A percentile compares a stretch with the other conserved stretches of the same genome.
These are phyloP conservation scores for Exophiala mesophila DNA, from an alignment of 2,329 filamentous ascomycete species.

Conservation along the genomic window DNA sequence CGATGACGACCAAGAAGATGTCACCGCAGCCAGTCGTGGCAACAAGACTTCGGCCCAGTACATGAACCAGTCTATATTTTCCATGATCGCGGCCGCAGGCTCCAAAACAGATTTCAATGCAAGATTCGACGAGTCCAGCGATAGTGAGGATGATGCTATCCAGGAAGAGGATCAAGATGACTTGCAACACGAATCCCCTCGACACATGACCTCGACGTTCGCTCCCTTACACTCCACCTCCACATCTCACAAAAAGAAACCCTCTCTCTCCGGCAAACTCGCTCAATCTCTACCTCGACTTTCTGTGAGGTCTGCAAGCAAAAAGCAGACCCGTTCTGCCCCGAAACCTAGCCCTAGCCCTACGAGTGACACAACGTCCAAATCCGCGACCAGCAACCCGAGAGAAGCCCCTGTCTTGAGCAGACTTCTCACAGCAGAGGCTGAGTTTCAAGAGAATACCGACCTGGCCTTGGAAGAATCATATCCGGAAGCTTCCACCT, in stretches of 20 bases:
- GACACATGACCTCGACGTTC: conserved; percentile 3
- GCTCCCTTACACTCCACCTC: conserved; percentile 5
- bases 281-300: conserved; percentile 59
- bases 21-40: conserved; percentile 49
- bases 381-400: conserved; percentile 29
- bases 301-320: conserved; percentile 28
- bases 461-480: conserved; percentile 14
- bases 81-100: conserved; percentile 82
- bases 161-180: conserved; percentile 8
- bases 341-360: conserved; percentile 11
- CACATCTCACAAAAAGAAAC: conserved; percentile 12
- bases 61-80: conserved; percentile 93
- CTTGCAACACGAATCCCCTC: not conserved
- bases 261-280: conserved; percentile 49
- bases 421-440: conserved; percentile 68
- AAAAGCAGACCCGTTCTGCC: conserved; percentile 9
- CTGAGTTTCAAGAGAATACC: conserved; percentile 46
- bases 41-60: conserved; percentile 49
- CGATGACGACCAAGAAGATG: conserved; percentile 57
- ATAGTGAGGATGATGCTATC: conserved; percentile 59
- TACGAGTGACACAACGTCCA: conserved; percentile 16
- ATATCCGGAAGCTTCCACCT: conserved; percentile 23
- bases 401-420: conserved; percentile 68
- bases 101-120: conserved; percentile 77
- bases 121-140: conserved; percentile 77